Conservation (phyloP, 192 early-diverging fungal species). For the Coemansia sp. region DNA sequence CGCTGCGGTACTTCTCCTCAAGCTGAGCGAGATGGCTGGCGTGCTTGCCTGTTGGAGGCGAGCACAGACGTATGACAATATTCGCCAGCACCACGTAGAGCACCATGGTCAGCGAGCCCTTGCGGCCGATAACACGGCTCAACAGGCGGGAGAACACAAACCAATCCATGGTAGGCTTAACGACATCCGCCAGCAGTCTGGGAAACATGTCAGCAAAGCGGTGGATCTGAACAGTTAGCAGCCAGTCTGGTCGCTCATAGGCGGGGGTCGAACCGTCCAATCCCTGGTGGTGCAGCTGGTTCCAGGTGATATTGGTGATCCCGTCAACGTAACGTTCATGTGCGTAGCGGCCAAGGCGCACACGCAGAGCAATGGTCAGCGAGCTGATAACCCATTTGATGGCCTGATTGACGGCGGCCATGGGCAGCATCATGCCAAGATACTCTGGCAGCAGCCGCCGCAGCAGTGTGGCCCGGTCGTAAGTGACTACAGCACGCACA, state of each 20-base stretch:
- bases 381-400: constrained; percentile 54
- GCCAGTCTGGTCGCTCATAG: constrained; percentile 49
- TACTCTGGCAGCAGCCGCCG: constrained; percentile 51
- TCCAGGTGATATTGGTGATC: constrained; percentile 55
- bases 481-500: constrained; percentile 45
- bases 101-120: constrained; percentile 51
- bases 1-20: constrained; percentile 42
- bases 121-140: constrained; percentile 44
- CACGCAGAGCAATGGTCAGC: constrained; percentile 49
- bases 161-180: constrained; percentile 53
- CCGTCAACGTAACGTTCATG: constrained; percentile 53
- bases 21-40: constrained; percentile 37
- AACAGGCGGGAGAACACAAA: constrained; percentile 52
- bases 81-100: constrained; percentile 45
- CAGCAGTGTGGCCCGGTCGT: constrained; percentile 39
- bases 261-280: constrained; percentile 25
- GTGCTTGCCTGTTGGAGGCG: constrained; percentile 43
- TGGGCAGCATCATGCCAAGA: constrained; percentile 48
- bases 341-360: constrained; percentile 45
- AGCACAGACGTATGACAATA: constrained; percentile 36
- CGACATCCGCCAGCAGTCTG: constrained; percentile 44
- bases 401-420: constrained; percentile 52
- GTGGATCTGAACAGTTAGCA: constrained; percentile 55
- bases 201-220: constrained; percentile 55
- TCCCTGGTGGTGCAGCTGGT: constrained; percentile 39